Base-by-base conservation (phyloP, 2,329 filamentous ascomycete genomes). In the Botrytis paeoniae region DNA sequence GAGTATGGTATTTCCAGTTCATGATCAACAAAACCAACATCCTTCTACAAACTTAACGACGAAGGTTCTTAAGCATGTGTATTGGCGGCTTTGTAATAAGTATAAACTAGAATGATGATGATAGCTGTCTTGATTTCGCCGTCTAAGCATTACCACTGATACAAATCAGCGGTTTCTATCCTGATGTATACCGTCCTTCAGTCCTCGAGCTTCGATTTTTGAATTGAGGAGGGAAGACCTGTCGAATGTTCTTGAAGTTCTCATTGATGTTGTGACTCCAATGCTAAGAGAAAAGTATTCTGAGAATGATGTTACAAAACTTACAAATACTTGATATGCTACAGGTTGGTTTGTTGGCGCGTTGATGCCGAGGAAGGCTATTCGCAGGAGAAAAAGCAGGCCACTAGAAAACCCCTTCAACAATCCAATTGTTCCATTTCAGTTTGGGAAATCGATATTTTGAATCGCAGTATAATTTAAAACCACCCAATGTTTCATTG, bases 381-480 rank as follows among this genome's bases (percentile, higher is more conserved):
- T 48, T 25, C 8, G 45, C 8, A 48, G 45, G 45, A 48, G 45
- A 16, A 48, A 48, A 20, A 4, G 1, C 45, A 48, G 45, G 3
- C 20, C 45, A 48, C 8, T 48, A 25, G 45, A 3, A 48, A 25
- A 22, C 9, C 20, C 20, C 20, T 48, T 22, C 45, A 48, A 10
- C 9, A 25, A 48, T 48, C 9, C 45, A 48, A 25, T 48, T 48
- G 45, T 48, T 48, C 8, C 20, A 25, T 4, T 22, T 48, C 8
- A 1, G 6, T 10, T 25, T 3, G 20, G 43, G 9, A 1, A 25
- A 22, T 48, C 9, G 3, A 25, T 48, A 10, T 22, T 22, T 22
- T 45, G 20, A 9, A 45, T 22, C 0, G 2, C 3, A 0, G 0
- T 45, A 22, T 9, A 2, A 45, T 22, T 9, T 7, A 3, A 22